Percentiles rank a stretch among this genome's conserved stretches.
These are phyloP conservation scores for Fusarium coffeatum DNA, from an alignment of 2,329 filamentous ascomycete genomes.

Conservation along the genomic window DNA sequence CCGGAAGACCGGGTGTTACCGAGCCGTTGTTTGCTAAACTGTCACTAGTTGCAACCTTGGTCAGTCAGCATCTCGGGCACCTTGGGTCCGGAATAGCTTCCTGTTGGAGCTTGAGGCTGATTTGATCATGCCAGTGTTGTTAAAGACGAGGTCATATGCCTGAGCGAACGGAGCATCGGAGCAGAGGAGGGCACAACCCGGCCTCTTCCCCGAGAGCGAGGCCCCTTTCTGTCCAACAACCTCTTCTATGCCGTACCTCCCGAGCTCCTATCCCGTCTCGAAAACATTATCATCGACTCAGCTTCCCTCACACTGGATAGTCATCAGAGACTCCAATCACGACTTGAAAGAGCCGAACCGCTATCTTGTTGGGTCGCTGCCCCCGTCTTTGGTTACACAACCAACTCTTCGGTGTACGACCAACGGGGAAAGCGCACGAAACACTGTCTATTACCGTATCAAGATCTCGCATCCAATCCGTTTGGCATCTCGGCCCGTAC, in stretches of 20 bases:
- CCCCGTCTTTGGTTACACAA: conserved; percentile 24
- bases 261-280: not conserved
- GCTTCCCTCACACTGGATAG: conserved; percentile 1
- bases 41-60: conserved; percentile 24
- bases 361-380: conserved; percentile 15
- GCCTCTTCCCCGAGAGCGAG: not conserved
- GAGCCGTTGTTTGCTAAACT: not conserved
- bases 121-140: not conserved
- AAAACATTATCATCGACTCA: conserved; percentile 2
- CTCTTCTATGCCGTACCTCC: not conserved
- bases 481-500: conserved; percentile 35
- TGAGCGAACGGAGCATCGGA: conserved; percentile 1
- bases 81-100: conserved; percentile 29
- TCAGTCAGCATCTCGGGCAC: not conserved
- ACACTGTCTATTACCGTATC: conserved; percentile 12
- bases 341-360: conserved; percentile 1
- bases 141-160: not conserved
- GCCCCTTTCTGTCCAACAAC: not conserved
- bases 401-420: not conserved
- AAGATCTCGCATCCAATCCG: not conserved
- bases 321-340: conserved; percentile 16
- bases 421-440: not conserved
- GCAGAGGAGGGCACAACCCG: not conserved
- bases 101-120: conserved; percentile 22
- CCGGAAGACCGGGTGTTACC: conserved; percentile 22